These are phyloP conservation scores for Corylus avellana DNA, from an alignment of 306 rosid genomes.

Conservation along the genomic window DNA sequence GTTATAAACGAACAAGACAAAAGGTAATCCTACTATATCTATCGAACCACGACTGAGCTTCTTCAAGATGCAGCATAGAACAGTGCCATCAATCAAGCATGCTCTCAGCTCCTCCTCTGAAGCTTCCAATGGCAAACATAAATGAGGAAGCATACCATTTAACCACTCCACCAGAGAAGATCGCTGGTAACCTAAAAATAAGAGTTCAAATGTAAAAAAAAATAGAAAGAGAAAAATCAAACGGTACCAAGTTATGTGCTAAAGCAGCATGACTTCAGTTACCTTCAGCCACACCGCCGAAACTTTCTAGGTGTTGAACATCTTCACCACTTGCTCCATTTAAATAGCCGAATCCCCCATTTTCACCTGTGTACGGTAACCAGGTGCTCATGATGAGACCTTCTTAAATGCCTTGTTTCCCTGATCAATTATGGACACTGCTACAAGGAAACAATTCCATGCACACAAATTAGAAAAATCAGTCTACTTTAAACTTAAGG, in stretches of 20 bases:
- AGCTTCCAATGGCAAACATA: constrained; percentile 66
- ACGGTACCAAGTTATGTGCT: constrained; percentile 5
- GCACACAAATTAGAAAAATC: background rate
- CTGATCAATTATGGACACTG: constrained; percentile 23
- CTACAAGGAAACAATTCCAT: constrained; percentile 23
- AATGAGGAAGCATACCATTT: constrained; percentile 67
- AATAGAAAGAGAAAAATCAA: constrained; percentile 19
- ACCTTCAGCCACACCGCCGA: constrained; percentile 46
- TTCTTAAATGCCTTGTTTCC: constrained; percentile 28
- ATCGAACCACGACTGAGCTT: constrained; percentile 67
- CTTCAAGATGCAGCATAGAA: constrained; percentile 72
- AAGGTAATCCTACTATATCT: constrained; percentile 46
- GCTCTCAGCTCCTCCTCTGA: constrained; percentile 76
- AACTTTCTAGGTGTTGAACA: constrained; percentile 32
- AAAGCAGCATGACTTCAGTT: background rate
- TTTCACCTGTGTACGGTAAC: constrained; percentile 43
- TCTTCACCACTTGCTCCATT: constrained; percentile 43
- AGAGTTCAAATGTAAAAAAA: constrained; percentile 26
- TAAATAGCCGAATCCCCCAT: constrained; percentile 29
- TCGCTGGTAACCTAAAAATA: constrained; percentile 52
- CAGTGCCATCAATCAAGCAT: constrained; percentile 74
- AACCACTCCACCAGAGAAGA: constrained; percentile 75
- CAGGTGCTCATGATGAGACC: constrained; percentile 48
- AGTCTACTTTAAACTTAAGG: background rate
- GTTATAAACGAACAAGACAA: constrained; percentile 14